These are phyloP conservation scores for Chrysopogon serrulatus DNA, from an alignment of 176 grass and related monocot species.

Conservation along the genomic window DNA sequence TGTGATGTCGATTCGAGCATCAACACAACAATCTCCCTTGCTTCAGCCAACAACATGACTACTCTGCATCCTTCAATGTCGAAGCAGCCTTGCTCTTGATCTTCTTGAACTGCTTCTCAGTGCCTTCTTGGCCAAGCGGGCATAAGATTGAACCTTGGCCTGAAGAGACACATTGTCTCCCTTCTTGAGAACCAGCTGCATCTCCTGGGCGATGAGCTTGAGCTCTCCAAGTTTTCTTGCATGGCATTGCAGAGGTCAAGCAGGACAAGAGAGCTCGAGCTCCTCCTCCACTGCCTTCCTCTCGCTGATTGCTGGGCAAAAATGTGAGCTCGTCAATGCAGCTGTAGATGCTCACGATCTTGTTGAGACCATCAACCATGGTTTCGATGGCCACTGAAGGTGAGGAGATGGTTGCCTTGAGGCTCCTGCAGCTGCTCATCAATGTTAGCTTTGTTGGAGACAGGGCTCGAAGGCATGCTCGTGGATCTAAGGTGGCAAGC, in stretches of 20 bases:
- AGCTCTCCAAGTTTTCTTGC: conserved; percentile 21
- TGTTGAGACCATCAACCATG: not conserved
- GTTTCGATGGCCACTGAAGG: not conserved
- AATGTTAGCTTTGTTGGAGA: not conserved
- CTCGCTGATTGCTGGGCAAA: conserved; percentile 43
- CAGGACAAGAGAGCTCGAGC: conserved; percentile 34
- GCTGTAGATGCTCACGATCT: conserved; percentile 24
- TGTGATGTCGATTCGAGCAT: not conserved
- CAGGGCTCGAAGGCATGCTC: conserved; percentile 3
- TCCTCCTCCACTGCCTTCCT: conserved; percentile 49
- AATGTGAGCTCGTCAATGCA: conserved; percentile 23
- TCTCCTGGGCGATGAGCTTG: conserved; percentile 22
- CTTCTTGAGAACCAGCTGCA: conserved; percentile 27
- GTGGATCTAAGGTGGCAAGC: not conserved
- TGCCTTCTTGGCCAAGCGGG: not conserved
- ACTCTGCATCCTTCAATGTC: not conserved
- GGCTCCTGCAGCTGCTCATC: conserved; percentile 11
- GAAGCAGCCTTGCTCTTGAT: not conserved
- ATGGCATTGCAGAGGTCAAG: conserved; percentile 43
- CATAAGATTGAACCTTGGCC: conserved; percentile 1
- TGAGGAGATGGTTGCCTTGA: not conserved
- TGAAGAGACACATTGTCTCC: conserved; percentile 6
- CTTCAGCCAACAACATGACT: not conserved
- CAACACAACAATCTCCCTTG: not conserved
- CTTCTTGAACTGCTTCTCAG: conserved; percentile 11